phyloP scores from a whole-genome alignment of 2,329 filamentous ascomycete genomes.

The Diaporthe vexans region DNA sequence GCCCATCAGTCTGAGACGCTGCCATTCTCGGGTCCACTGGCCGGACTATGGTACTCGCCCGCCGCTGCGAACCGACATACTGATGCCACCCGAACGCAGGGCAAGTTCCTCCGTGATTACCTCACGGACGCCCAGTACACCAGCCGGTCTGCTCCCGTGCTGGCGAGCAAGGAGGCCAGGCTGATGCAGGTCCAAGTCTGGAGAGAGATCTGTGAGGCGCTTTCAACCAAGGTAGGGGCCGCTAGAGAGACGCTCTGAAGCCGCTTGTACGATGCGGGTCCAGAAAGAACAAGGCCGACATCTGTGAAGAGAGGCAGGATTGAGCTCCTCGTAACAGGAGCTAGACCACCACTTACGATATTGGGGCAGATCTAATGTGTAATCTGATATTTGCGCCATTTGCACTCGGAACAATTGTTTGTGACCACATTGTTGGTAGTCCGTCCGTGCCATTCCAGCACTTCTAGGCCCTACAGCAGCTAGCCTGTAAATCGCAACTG shows the following conservation, averaged over 20 bases:
- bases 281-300: background rate
- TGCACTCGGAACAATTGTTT: no score
- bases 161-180: constrained; percentile 26
- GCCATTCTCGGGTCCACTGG: background rate
- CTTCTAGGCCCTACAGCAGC: background rate
- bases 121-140: constrained; percentile 34
- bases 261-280: no score
- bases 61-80: background rate
- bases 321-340: background rate
- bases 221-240: constrained; percentile 12
- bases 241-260: background rate
- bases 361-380: background rate
- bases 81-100: constrained; percentile 6
- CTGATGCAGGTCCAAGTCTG: constrained; percentile 36
- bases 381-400: background rate
- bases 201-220: constrained; percentile 34
- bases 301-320: background rate
- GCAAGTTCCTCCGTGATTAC: constrained; percentile 38
- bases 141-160: constrained; percentile 21
- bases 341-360: background rate
- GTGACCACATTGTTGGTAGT: background rate
- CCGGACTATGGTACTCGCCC: no score
- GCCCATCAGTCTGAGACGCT: background rate
- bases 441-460: background rate
- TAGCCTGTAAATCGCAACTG: constrained; percentile 13